Conservation (phyloP, 139 green algal genomes). For the Chlorella sp. region DNA sequence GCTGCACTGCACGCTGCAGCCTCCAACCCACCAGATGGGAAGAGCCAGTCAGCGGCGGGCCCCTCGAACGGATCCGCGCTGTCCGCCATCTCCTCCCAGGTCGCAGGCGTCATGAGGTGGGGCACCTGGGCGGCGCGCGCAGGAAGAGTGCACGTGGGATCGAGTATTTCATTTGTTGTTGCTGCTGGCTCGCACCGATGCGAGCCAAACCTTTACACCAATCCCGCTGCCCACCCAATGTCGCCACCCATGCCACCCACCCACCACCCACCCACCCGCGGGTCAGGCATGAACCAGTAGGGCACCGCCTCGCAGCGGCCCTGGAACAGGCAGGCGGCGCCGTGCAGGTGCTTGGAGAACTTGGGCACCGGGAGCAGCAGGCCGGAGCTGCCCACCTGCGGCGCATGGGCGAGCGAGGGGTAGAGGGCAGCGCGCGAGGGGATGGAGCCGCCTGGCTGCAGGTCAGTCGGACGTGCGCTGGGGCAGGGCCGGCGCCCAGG, state of each 20-base stretch:
- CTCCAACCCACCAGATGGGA: neutral
- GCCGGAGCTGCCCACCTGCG: conserved; percentile 44
- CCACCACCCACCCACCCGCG: neutral
- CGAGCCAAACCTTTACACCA: too few relatives aligned
- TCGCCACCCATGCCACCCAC: neutral
- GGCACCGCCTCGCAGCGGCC: conserved; percentile 30
- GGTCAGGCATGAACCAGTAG: conserved; percentile 79
- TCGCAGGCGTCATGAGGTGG: conserved; percentile 57
- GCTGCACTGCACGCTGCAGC: too few relatives aligned
- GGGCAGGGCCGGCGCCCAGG: too few relatives aligned
- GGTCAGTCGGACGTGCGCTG: too few relatives aligned
- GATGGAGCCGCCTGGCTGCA: neutral
- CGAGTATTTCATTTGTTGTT: too few relatives aligned
- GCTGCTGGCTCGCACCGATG: too few relatives aligned
- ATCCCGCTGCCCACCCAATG: too few relatives aligned
- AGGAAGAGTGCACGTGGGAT: too few relatives aligned
- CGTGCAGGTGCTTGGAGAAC: conserved; percentile 88
- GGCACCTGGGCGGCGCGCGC: conserved; percentile 17
- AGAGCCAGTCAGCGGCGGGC: conserved; percentile 23
- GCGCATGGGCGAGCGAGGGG: neutral
- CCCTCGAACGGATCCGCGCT: conserved; percentile 1
- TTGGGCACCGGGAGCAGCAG: conserved; percentile 74
- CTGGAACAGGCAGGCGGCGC: conserved; percentile 47
- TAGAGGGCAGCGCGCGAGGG: neutral
- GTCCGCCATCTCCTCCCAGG: conserved; percentile 66